Conservation (phyloP, 495 filamentous ascomycete species). For the Rusavskia elegans region DNA sequence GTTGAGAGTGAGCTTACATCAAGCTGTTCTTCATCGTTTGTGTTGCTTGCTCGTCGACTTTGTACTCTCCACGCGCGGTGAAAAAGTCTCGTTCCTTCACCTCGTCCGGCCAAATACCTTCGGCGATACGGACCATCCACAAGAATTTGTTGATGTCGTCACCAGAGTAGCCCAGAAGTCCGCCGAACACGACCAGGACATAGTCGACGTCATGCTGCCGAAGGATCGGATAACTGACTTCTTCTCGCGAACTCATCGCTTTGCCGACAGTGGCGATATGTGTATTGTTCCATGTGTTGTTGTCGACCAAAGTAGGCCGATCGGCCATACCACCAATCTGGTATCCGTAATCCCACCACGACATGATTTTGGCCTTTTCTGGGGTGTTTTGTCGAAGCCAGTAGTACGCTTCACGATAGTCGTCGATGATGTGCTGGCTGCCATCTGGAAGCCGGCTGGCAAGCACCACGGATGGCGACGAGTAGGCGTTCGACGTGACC, state of each 20-base stretch:
- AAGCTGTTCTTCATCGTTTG: constrained; percentile 97
- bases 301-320: constrained; percentile 91
- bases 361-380: constrained; percentile 95
- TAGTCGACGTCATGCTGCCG: constrained; percentile 98
- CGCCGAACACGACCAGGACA: constrained; percentile 92
- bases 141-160: constrained; percentile 99
- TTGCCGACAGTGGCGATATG: constrained; percentile 99
- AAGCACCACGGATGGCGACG: constrained; percentile 91
- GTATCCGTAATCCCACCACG: constrained; percentile 99
- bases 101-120: constrained; percentile 98
- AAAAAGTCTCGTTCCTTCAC: constrained; percentile 96
- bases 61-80: constrained; percentile 87
- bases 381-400: constrained; percentile 97
- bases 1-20: constrained; percentile 48
- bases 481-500: constrained; percentile 98
- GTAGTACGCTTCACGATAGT: constrained; percentile 98
- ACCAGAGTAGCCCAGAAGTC: constrained; percentile 92
- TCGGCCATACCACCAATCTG: constrained; percentile 99
- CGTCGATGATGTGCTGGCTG: constrained; percentile 95
- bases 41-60: constrained; percentile 86
- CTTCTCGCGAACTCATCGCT: constrained; percentile 94
- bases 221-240: constrained; percentile 97
- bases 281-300: constrained; percentile 99
- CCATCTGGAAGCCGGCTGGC: constrained; percentile 88
- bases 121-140: constrained; percentile 99